These are phyloP conservation scores for Phoma sp. DNA, from an alignment of 2,329 filamentous ascomycete species.

Conservation along the genomic window DNA sequence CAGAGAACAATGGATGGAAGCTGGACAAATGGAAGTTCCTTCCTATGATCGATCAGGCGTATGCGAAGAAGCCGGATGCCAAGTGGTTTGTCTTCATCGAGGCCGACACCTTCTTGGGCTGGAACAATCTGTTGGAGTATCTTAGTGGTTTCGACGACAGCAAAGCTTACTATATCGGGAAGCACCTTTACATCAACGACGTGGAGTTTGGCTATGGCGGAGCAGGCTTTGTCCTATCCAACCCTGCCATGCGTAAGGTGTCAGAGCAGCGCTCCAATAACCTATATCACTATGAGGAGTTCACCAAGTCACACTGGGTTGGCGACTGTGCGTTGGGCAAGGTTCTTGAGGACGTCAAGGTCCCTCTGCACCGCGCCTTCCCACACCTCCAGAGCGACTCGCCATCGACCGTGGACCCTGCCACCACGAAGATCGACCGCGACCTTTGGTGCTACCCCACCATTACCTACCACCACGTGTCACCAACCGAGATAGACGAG, in stretches of 20 bases:
- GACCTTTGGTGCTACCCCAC: conserved; percentile 55
- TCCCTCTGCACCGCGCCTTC: conserved; percentile 49
- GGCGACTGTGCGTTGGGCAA: conserved; percentile 50
- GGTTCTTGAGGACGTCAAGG: conserved; percentile 46
- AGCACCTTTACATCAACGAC: conserved; percentile 54
- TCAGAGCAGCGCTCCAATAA: conserved; percentile 39
- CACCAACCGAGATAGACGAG: conserved; percentile 45
- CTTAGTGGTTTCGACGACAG: conserved; percentile 48
- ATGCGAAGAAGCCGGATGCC: conserved; percentile 43
- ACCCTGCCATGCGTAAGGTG: conserved; percentile 50
- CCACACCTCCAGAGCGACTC: conserved; percentile 57
- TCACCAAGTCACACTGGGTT: conserved; percentile 48
- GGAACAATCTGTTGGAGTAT: conserved; percentile 52
- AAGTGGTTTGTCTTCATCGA: conserved; percentile 52
- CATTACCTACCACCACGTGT: conserved; percentile 52
- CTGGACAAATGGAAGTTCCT: conserved; percentile 68
- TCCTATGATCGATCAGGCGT: conserved; percentile 61
- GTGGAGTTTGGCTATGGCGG: conserved; percentile 56
- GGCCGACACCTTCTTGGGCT: conserved; percentile 47
- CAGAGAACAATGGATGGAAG: conserved; percentile 56
- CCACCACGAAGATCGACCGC: conserved; percentile 42
- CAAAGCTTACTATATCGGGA: conserved; percentile 54
- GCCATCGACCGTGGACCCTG: conserved; percentile 51
- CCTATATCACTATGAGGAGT: conserved; percentile 45
- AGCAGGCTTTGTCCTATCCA: conserved; percentile 54